Base-by-base conservation (phyloP, 352 stramenopile species). In the Phytopythium delawarense region DNA sequence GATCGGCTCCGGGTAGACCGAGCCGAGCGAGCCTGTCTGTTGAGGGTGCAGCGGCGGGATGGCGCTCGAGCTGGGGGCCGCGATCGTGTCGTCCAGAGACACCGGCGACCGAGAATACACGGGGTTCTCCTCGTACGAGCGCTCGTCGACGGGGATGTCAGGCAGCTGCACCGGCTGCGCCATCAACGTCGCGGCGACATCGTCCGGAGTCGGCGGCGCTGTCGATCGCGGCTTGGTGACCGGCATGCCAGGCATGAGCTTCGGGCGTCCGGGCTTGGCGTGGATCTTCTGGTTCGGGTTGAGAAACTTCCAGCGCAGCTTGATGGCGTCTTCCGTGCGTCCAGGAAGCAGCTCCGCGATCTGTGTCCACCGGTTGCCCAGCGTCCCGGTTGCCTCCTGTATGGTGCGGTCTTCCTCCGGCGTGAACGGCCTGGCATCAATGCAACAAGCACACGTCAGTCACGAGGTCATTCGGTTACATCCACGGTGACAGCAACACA, bases 291-390 rank as follows among this genome's bases (percentile, higher is more conserved):
- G 64, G 32, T 88, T 81, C 50, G 81, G 81, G 61, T 92, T 86
- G 7, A 91, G 57, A 18, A 73, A 62, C 53, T 90, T 92, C 84
- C 84, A 97, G 49, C 85, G 71, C 50, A 94, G 74, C 64, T 97
- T 97, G 7, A 96, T 78, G 1, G 88, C 83, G 62, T 97, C 92
- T 67, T 97, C 88, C 23, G 83, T 92, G 37, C 89, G 78, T 57
- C 89, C 91, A 12, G 84, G 84, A 16, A 97, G 67, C 28, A 92
- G 71, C 53, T 92, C 82, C 28, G 91, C 91, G 59, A 97, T 96
- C 56, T 98, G 89, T 11, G 92, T 96, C 96, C 96, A 99, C 39
- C 92, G 89, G 67, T 98, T 98, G 20, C 95, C 96, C 57, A 98
- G 80, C 28, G 84, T 83, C 45, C 92, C 79, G 59, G 98, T 96